These are phyloP conservation scores for Excoecaria agallocha DNA, from an alignment of 345 rosid genomes.

Conservation along the genomic window DNA sequence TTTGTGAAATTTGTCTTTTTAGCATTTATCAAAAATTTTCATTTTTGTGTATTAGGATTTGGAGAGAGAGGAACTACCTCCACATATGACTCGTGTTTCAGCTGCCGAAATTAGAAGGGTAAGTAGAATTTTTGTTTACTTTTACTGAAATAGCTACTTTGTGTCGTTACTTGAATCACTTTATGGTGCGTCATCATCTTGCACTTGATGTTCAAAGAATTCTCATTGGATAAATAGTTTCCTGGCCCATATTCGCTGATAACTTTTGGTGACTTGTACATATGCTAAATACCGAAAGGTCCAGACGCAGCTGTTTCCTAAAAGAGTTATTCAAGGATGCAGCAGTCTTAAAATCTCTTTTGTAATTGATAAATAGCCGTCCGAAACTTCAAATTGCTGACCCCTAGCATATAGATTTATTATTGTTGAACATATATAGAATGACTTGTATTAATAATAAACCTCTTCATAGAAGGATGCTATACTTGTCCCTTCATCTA, in stretches of 20 bases:
- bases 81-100: conserved; percentile 78
- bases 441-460: not conserved
- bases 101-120: conserved; percentile 71
- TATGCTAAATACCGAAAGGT: not conserved
- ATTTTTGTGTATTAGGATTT: conserved; percentile 53
- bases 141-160: not conserved
- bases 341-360: not conserved
- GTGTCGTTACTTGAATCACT: not conserved
- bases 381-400: not conserved
- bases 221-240: not conserved
- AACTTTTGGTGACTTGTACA: not conserved
- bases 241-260: not conserved
- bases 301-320: not conserved
- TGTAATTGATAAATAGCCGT: too few relatives aligned
- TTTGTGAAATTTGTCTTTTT: not conserved
- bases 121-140: conserved; percentile 15
- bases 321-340: not conserved
- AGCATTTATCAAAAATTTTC: conserved; percentile 1
- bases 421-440: not conserved
- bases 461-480: not conserved
- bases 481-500: not conserved
- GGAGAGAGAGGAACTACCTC: conserved; percentile 94
- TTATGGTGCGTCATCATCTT: not conserved
- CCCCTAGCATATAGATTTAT: not conserved
- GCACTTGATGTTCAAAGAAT: not conserved